phyloP scores from a whole-genome alignment of 257 asterid species.

The Fraxinus americana region DNA sequence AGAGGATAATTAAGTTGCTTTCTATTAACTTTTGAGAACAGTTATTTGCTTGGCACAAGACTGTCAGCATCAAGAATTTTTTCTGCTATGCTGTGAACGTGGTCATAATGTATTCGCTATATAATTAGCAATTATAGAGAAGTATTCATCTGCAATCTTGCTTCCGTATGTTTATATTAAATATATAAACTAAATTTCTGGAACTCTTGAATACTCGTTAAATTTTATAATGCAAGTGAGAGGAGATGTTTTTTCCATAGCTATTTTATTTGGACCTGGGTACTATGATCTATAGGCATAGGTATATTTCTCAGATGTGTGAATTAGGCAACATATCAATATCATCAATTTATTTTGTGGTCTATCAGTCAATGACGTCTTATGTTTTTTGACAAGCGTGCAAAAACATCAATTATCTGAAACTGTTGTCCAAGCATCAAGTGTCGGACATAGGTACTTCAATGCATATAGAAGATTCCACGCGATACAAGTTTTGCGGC shows the following conservation, averaged over 20 bases:
- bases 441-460: background rate
- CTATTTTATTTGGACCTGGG: background rate
- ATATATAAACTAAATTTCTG: background rate
- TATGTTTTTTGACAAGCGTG: background rate
- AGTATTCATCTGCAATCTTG: background rate
- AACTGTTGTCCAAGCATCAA: background rate
- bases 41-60: background rate
- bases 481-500: background rate
- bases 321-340: background rate
- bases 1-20: background rate
- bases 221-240: background rate
- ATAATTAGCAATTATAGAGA: background rate
- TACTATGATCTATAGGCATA: background rate
- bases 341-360: background rate
- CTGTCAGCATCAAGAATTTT: background rate
- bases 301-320: background rate
- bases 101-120: background rate
- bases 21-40: background rate
- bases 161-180: background rate
- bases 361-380: background rate
- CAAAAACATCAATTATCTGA: background rate
- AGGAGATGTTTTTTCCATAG: background rate
- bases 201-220: background rate
- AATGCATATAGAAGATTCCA: background rate
- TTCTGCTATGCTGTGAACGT: background rate